Evolutionary conservation across 192 early-diverging fungal species (phyloP).

Genomic region (Dissophora ornata): DNA sequence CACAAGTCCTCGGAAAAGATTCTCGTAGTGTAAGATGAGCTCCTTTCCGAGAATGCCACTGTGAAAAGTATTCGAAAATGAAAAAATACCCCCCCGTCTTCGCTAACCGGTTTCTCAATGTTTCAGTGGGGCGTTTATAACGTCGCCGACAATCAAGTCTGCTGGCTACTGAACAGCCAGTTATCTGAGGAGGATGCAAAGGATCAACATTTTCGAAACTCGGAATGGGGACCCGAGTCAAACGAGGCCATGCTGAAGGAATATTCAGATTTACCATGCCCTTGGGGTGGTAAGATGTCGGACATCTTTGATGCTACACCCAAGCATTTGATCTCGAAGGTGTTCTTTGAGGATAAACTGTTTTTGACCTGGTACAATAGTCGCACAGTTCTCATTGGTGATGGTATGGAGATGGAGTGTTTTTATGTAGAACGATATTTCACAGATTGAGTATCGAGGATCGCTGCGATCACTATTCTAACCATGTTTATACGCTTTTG

Average conservation of each 20-base stretch:
- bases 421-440: not conserved
- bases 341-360: slow-evolving; percentile 24
- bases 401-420: not conserved
- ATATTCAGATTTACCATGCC: not conserved
- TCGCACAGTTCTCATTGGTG: slow-evolving; percentile 5
- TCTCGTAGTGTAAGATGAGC: slow-evolving; percentile 2
- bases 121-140: not conserved
- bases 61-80: not conserved
- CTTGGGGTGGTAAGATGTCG: slow-evolving; percentile 10
- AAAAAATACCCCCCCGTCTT: not conserved
- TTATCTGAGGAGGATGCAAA: slow-evolving; percentile 3
- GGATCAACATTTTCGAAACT: slow-evolving; percentile 7
- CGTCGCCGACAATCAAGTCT: not conserved
- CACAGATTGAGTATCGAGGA: not conserved
- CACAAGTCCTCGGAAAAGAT: not conserved
- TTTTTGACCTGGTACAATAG: slow-evolving; percentile 26
- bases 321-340: slow-evolving; percentile 27
- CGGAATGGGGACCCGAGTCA: slow-evolving; percentile 33
- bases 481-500: not conserved
- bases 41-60: not conserved
- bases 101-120: not conserved
- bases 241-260: slow-evolving; percentile 8
- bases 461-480: no score
- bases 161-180: not conserved
- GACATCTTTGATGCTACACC: slow-evolving; percentile 28